Conservation (phyloP, 2,329 filamentous ascomycete species). For the Pseudogymnoascus sp. region DNA sequence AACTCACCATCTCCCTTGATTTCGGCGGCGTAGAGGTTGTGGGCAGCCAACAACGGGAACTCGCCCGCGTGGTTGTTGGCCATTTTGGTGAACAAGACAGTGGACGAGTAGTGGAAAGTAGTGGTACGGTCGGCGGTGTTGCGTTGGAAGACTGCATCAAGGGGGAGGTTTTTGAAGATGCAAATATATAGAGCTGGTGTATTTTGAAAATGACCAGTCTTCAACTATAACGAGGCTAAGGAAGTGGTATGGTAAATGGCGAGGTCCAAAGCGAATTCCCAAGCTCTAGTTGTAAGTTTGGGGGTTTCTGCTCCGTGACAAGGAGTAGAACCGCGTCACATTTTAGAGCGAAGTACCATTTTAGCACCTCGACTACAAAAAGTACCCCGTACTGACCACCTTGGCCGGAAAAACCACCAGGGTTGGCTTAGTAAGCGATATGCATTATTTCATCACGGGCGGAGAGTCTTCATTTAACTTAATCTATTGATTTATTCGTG, state of each 20-base stretch:
- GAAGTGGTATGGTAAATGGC: not conserved
- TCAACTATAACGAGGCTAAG: not conserved
- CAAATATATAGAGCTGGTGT: not conserved
- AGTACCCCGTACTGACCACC: slow-evolving; percentile 5
- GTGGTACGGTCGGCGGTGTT: slow-evolving; percentile 4
- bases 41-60: slow-evolving; percentile 47
- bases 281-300: not conserved
- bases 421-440: not conserved
- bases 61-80: slow-evolving; percentile 30
- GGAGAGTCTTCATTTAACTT: slow-evolving; percentile 6
- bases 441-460: slow-evolving; percentile 2
- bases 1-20: slow-evolving; percentile 56
- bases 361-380: not conserved
- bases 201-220: not conserved
- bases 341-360: slow-evolving; percentile 9
- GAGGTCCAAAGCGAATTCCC: not conserved
- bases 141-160: slow-evolving; percentile 6
- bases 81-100: not conserved
- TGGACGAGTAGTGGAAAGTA: not conserved
- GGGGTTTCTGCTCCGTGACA: not conserved
- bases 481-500: not conserved
- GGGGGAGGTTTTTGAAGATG: not conserved
- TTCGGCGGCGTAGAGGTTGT: slow-evolving; percentile 51
- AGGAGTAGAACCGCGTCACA: slow-evolving; percentile 10
- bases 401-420: slow-evolving; percentile 7